These are phyloP conservation scores for Phyllostachys edulis DNA, from an alignment of 176 grass and related monocot species.

Conservation along the genomic window DNA sequence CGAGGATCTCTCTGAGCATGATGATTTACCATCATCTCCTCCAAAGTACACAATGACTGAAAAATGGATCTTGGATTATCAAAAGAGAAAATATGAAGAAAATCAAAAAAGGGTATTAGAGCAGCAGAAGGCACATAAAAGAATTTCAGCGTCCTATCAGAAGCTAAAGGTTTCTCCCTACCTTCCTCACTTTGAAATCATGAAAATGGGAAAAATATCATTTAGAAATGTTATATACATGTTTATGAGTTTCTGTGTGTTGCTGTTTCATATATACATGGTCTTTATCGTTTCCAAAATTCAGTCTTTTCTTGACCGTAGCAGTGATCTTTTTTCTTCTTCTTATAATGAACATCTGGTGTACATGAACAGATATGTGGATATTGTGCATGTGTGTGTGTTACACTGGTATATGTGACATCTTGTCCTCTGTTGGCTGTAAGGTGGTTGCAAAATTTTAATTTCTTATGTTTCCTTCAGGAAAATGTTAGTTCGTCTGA, in stretches of 20 bases:
- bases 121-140: constrained; percentile 61
- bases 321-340: background rate
- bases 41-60: constrained; percentile 81
- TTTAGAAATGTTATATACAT: constrained; percentile 5
- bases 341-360: background rate
- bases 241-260: constrained; percentile 4
- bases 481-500: constrained; percentile 89
- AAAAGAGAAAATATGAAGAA: constrained; percentile 72
- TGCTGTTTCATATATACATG: constrained; percentile 25
- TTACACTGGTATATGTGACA: constrained; percentile 1
- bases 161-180: constrained; percentile 72
- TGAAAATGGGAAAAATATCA: background rate
- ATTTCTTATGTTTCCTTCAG: constrained; percentile 46
- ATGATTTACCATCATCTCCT: constrained; percentile 63
- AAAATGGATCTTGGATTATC: constrained; percentile 85
- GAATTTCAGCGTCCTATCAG: constrained; percentile 64
- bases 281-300: background rate
- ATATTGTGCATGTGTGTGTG: background rate
- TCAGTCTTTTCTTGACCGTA: background rate
- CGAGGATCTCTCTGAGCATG: constrained; percentile 49
- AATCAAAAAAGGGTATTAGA: constrained; percentile 53
- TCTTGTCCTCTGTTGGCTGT: constrained; percentile 2
- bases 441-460: constrained; percentile 18
- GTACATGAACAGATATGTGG: background rate
- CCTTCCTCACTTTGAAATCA: background rate